Conservation (phyloP, 108 stramenopile genomes). For the Ochromonas danica region DNA sequence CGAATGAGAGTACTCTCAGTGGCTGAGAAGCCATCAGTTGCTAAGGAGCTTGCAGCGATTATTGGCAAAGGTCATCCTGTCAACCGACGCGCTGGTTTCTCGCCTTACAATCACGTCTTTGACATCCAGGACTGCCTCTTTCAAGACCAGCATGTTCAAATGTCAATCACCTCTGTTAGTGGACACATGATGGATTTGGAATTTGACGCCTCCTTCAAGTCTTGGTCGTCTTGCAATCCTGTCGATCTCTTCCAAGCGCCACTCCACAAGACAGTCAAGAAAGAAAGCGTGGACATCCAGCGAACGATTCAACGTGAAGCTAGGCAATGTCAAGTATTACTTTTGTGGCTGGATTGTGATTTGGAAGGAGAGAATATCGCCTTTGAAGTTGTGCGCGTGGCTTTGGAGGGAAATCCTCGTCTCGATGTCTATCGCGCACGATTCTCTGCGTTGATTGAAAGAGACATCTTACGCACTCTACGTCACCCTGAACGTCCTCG, state of each 20-base stretch:
- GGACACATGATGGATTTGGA: constrained; percentile 94
- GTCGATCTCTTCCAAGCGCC: constrained; percentile 65
- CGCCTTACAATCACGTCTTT: constrained; percentile 40
- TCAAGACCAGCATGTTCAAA: background rate
- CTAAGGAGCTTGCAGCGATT: constrained; percentile 73
- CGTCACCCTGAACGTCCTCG: constrained; percentile 76
- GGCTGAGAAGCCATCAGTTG: constrained; percentile 96
- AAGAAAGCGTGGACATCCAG: constrained; percentile 37
- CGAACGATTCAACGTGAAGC: constrained; percentile 42
- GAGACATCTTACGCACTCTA: constrained; percentile 83
- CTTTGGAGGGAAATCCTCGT: constrained; percentile 57
- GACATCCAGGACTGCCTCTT: constrained; percentile 38
- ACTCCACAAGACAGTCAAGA: constrained; percentile 39
- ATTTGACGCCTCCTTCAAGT: constrained; percentile 72
- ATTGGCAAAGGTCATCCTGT: constrained; percentile 38
- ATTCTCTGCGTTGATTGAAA: constrained; percentile 88
- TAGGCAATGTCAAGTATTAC: constrained; percentile 61
- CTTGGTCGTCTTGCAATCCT: constrained; percentile 86
- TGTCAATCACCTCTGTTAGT: constrained; percentile 76
- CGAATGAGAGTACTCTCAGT: constrained; percentile 61
- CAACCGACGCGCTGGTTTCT: constrained; percentile 7
- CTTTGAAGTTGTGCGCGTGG: constrained; percentile 85
- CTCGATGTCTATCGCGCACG: constrained; percentile 78
- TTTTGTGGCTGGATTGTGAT: constrained; percentile 98
- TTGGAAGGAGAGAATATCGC: constrained; percentile 96